Percentiles rank a stretch among this genome's conserved stretches.
Conservation (phyloP, 2,329 filamentous ascomycete genomes). For the Dothistroma pini region DNA sequence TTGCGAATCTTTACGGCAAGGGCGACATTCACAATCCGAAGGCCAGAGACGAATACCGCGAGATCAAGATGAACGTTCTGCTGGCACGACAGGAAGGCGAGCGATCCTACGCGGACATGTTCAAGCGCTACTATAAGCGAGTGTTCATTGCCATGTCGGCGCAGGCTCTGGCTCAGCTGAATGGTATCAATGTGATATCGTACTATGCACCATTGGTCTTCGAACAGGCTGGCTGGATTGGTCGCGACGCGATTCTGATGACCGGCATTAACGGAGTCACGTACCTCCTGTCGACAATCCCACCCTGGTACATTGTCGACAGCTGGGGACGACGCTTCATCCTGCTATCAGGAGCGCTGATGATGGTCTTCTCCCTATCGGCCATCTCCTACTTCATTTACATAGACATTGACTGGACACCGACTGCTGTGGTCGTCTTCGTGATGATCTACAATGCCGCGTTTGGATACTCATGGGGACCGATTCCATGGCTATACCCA, state of each 20-base stretch:
- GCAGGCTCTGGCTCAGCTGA: conserved; percentile 90
- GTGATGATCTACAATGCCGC: conserved; percentile 99
- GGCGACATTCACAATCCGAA: conserved; percentile 92
- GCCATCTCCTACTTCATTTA: conserved; percentile 94
- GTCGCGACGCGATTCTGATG: conserved; percentile 90
- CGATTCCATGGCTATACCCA: conserved; percentile 96
- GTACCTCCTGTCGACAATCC: conserved; percentile 87
- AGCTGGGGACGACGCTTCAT: conserved; percentile 85
- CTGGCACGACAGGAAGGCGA: conserved; percentile 93
- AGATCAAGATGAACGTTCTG: conserved; percentile 98
- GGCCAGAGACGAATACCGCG: conserved; percentile 91
- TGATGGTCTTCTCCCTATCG: conserved; percentile 85
- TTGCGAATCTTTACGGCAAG: conserved; percentile 93
- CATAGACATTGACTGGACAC: conserved; percentile 74
- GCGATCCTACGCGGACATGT: conserved; percentile 89
- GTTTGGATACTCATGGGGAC: conserved; percentile 96
- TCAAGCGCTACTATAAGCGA: conserved; percentile 81
- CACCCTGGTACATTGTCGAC: conserved; percentile 96
- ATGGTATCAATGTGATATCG: conserved; percentile 99
- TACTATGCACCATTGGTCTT: conserved; percentile 98
- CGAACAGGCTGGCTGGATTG: conserved; percentile 92
- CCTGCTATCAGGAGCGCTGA: conserved; percentile 80
- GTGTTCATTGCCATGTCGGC: conserved; percentile 99
- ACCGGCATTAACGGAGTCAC: conserved; percentile 92
- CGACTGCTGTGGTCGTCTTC: conserved; percentile 81